Percentiles rank a stretch among this genome's conserved stretches.
Evolutionary conservation across 208 protist species (phyloP).

Genomic region (Acanthamoeba rhysodes): DNA sequence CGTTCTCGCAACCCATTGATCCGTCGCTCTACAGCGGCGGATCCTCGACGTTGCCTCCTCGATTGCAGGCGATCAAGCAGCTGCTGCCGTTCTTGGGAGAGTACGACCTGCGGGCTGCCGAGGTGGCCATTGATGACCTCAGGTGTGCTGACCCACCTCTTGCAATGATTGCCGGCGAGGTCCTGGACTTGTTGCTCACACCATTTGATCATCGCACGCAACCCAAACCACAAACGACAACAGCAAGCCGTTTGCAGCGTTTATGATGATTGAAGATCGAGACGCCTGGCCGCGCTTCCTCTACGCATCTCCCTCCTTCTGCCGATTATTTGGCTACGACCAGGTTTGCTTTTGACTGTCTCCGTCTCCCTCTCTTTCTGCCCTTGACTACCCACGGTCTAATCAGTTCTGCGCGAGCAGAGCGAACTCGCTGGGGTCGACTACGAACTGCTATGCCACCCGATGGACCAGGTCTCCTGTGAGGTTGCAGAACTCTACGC

Average conservation of each 20-base stretch:
- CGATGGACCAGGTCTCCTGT: not conserved
- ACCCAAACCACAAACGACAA: too few species aligned
- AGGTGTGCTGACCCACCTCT: not conserved
- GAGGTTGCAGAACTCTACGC: not conserved
- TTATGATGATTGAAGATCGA: not conserved
- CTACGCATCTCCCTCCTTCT: constrained; percentile 19
- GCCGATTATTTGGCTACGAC: not conserved
- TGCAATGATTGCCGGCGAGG: not conserved
- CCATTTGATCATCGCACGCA: not conserved
- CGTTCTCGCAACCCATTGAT: not conserved
- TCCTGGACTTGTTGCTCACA: not conserved
- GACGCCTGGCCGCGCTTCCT: not conserved
- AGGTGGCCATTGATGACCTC: not conserved
- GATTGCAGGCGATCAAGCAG: not conserved
- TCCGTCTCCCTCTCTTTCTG: not conserved
- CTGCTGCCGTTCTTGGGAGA: not conserved
- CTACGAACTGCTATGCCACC: not conserved
- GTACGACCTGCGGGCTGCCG: not conserved
- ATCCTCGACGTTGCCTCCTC: not conserved
- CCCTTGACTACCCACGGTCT: not conserved
- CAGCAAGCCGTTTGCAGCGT: constrained; percentile 41
- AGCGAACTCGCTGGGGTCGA: not conserved
- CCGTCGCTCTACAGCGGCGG: not conserved
- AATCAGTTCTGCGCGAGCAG: not conserved
- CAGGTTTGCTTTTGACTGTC: not conserved